Evolutionary conservation across 768 basidiomycete species (phyloP).

Genomic region (Rhodosporidiobolus odoratus): DNA sequence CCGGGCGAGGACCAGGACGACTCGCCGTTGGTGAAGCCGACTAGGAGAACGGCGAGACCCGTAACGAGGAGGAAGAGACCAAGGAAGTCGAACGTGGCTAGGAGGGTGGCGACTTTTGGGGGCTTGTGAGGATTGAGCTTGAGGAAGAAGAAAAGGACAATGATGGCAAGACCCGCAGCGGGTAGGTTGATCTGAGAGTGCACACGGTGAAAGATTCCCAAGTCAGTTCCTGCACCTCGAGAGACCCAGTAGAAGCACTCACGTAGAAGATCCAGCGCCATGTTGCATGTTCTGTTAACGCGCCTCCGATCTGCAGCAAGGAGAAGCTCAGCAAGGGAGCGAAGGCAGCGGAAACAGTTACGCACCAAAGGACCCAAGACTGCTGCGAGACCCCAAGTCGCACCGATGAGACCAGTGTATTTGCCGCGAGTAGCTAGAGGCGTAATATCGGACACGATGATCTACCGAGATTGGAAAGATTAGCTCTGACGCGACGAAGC

Average conservation of each 20-base stretch:
- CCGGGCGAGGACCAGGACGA: slow-evolving; percentile 27
- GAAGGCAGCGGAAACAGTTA: background rate
- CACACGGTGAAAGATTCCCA: no score
- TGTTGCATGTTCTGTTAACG: slow-evolving; percentile 63
- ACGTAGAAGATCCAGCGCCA: slow-evolving; percentile 64
- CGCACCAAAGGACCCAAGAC: slow-evolving; percentile 67
- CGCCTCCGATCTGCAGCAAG: slow-evolving; percentile 38
- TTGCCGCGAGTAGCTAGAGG: slow-evolving; percentile 44
- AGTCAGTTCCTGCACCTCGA: no score
- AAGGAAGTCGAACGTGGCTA: slow-evolving; percentile 47
- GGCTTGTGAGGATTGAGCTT: slow-evolving; percentile 45
- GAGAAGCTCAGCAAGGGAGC: background rate
- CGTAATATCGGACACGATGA: slow-evolving; percentile 45
- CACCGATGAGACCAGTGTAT: slow-evolving; percentile 43
- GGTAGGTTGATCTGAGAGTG: slow-evolving; percentile 44
- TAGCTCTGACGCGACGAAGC: background rate
- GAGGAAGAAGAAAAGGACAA: slow-evolving; percentile 46
- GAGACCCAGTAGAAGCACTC: background rate
- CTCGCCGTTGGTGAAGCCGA: slow-evolving; percentile 44
- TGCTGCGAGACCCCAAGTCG: slow-evolving; percentile 57
- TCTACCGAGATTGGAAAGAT: slow-evolving; percentile 18
- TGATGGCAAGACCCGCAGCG: slow-evolving; percentile 44
- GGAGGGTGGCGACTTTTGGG: slow-evolving; percentile 40
- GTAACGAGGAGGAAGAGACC: slow-evolving; percentile 46
- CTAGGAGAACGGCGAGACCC: slow-evolving; percentile 45